Evolutionary conservation across 768 basidiomycete genomes (phyloP).

Genomic region (Rhodosporidiobolus odoratus): DNA sequence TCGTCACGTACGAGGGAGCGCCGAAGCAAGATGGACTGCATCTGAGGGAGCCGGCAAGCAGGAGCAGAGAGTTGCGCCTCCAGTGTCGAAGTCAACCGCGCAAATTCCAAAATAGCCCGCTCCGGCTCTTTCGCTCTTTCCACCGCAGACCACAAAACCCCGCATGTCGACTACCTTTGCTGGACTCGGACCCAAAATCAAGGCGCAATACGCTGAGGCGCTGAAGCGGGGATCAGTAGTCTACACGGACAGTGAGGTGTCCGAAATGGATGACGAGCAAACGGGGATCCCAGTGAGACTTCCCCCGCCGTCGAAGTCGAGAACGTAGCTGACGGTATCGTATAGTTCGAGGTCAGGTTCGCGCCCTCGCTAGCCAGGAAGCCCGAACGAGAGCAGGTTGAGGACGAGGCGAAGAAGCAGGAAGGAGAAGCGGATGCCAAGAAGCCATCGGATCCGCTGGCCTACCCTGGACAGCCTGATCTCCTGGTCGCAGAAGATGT

Average conservation of each 20-base stretch:
- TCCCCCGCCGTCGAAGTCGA: not conserved
- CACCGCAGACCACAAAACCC: too few species aligned
- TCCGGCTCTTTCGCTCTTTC: not conserved
- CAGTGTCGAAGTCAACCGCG: not conserved
- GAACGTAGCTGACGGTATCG: not conserved
- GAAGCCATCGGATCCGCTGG: conserved; percentile 62
- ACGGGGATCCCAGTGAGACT: conserved; percentile 30
- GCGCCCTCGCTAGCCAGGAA: conserved; percentile 84
- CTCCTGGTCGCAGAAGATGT: conserved; percentile 69
- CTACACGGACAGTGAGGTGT: conserved; percentile 25
- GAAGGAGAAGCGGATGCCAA: too few species aligned
- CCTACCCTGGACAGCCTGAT: conserved; percentile 74
- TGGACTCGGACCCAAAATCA: conserved; percentile 19
- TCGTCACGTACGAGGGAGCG: not conserved
- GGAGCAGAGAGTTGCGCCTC: not conserved
- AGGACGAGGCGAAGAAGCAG: conserved; percentile 29
- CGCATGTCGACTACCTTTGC: conserved; percentile 3
- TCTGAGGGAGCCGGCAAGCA: not conserved
- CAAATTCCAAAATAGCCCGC: not conserved
- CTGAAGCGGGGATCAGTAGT: not conserved
- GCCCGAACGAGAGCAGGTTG: conserved; percentile 51
- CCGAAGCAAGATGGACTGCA: not conserved
- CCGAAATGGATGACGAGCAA: conserved; percentile 31
- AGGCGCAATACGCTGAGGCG: conserved; percentile 18
- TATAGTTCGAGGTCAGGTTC: conserved; percentile 75